Conservation (phyloP, 495 filamentous ascomycete genomes). For the Tuber microsphaerosporum region DNA sequence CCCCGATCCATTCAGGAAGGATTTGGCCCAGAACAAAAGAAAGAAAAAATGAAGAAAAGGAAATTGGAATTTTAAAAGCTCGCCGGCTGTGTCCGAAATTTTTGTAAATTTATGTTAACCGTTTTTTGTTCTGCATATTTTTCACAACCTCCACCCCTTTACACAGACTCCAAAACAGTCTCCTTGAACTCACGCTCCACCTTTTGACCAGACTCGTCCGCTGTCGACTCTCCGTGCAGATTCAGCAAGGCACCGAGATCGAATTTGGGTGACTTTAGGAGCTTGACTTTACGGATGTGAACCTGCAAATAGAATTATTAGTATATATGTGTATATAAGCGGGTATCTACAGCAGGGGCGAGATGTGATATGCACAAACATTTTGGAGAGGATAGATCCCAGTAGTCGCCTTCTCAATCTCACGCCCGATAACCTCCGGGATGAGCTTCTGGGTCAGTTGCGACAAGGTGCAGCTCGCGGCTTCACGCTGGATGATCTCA, state of each 20-base stretch:
- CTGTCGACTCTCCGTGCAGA: conserved; percentile 92
- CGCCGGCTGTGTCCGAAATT: not conserved
- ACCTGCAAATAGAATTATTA: conserved; percentile 54
- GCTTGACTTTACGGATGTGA: conserved; percentile 99
- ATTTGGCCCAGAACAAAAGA: not conserved
- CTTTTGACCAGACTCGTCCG: conserved; percentile 96
- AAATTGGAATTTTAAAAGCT: not conserved
- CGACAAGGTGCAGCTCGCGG: conserved; percentile 79
- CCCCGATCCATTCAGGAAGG: not conserved
- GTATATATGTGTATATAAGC: conserved; percentile 8
- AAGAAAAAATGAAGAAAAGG: not conserved
- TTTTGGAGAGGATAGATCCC: conserved; percentile 99
- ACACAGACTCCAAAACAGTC: conserved; percentile 84
- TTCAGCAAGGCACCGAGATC: conserved; percentile 90
- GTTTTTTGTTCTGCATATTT: conserved; percentile 43
- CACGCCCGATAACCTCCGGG: conserved; percentile 96
- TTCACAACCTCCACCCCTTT: conserved; percentile 44
- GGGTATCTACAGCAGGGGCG: conserved; percentile 4
- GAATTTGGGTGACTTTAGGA: conserved; percentile 96
- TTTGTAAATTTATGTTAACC: conserved; percentile 41
- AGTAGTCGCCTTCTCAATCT: conserved; percentile 98
- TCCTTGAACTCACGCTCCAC: conserved; percentile 99
- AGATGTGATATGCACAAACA: conserved; percentile 52
- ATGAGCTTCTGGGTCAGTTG: conserved; percentile 97
- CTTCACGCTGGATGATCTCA: conserved; percentile 96